These are phyloP conservation scores for Tulasnella sp. DNA, from an alignment of 768 basidiomycete species.

Conservation along the genomic window DNA sequence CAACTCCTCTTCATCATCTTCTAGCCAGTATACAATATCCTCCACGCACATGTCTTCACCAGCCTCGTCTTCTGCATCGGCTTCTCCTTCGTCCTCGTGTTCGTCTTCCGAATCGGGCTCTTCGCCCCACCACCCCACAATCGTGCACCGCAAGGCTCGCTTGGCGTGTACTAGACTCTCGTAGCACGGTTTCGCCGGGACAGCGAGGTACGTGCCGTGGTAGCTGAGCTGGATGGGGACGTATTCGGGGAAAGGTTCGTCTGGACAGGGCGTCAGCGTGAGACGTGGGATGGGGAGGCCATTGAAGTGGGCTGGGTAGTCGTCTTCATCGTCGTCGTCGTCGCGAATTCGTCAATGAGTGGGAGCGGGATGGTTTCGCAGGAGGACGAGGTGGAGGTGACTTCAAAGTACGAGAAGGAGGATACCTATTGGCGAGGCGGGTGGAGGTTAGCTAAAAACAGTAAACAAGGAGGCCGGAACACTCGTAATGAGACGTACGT, in stretches of 20 bases:
- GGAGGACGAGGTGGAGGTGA: background rate
- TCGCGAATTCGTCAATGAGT: background rate
- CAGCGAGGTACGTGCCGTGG: background rate
- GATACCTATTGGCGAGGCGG: background rate
- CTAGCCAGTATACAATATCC: background rate
- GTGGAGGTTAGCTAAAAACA: background rate
- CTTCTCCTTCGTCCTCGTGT: background rate
- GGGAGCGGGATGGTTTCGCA: background rate
- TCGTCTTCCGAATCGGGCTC: background rate
- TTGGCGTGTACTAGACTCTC: background rate
- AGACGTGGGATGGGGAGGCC: background rate
- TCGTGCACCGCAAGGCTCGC: background rate
- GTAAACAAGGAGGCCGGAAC: background rate
- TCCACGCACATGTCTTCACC: background rate
- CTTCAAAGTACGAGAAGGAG: background rate
- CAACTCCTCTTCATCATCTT: background rate
- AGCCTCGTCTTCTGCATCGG: background rate
- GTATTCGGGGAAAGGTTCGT: background rate
- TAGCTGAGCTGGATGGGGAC: background rate
- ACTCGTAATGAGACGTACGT: background rate
- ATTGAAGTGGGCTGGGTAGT: background rate
- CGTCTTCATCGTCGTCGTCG: background rate
- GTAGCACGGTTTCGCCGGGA: background rate
- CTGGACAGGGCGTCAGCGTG: background rate
- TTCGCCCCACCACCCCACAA: background rate